These are phyloP conservation scores for Canna indica DNA, from an alignment of 176 grass and related monocot species.

Conservation along the genomic window DNA sequence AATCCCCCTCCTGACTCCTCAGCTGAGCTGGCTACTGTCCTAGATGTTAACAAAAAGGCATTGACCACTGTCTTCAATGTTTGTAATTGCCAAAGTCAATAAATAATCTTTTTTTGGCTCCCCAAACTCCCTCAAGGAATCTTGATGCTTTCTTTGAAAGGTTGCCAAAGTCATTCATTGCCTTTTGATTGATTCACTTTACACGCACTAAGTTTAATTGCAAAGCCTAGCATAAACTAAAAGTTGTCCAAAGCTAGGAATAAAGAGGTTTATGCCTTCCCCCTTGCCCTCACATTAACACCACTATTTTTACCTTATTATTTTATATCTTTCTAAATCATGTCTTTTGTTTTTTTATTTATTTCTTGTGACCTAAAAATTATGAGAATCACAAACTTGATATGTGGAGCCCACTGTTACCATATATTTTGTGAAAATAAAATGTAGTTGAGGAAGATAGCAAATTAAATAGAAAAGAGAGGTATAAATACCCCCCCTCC, in stretches of 20 bases:
- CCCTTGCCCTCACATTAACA: neutral
- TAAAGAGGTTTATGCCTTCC: slow-evolving; percentile 7
- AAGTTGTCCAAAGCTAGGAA: slow-evolving; percentile 12
- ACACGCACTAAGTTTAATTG: neutral
- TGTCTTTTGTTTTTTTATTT: slow-evolving; percentile 11
- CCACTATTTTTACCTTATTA: neutral
- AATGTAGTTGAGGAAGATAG: neutral
- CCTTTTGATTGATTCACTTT: neutral
- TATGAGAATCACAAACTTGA: too few relatives aligned
- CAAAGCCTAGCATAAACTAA: slow-evolving; percentile 20
- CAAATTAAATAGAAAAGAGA: neutral
- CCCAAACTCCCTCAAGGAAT: neutral
- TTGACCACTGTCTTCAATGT: too few relatives aligned
- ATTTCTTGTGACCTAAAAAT: neutral
- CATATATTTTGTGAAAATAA: too few relatives aligned
- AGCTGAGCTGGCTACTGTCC: too few relatives aligned
- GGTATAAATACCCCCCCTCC: neutral
- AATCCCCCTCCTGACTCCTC: too few relatives aligned
- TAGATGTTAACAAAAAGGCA: too few relatives aligned
- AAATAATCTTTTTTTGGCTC: too few relatives aligned
- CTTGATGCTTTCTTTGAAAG: neutral
- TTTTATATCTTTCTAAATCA: neutral
- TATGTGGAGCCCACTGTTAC: too few relatives aligned
- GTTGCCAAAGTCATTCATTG: neutral
- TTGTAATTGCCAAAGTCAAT: too few relatives aligned